phyloP scores from a whole-genome alignment of 768 basidiomycete genomes.

The Omphalotus guepiniiformis region DNA sequence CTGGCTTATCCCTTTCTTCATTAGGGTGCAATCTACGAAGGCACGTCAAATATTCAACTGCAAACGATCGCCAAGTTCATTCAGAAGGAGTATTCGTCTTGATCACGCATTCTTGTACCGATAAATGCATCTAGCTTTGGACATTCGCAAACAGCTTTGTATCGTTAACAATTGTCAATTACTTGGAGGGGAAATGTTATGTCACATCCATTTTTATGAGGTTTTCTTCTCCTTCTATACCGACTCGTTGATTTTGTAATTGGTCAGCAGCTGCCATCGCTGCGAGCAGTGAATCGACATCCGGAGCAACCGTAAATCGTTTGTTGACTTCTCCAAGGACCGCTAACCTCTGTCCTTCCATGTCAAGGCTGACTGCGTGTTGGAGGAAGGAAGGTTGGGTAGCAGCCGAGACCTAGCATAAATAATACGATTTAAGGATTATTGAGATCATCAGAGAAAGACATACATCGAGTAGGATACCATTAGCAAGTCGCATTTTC shows the following conservation, averaged over 20 bases:
- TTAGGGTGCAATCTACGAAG: slow-evolving; percentile 88
- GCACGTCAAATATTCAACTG: slow-evolving; percentile 97
- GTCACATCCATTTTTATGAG: slow-evolving; percentile 53
- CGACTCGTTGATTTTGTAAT: slow-evolving; percentile 18
- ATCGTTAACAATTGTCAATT: too few species aligned
- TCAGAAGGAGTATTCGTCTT: slow-evolving; percentile 65
- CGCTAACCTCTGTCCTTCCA: slow-evolving; percentile 49
- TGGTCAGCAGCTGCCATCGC: slow-evolving; percentile 62
- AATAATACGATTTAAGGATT: background rate
- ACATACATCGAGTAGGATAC: slow-evolving; percentile 79
- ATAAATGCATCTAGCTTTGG: slow-evolving; percentile 5
- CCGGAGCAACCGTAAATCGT: slow-evolving; percentile 79
- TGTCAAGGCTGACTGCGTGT: slow-evolving; percentile 75
- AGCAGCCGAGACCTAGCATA: slow-evolving; percentile 65
- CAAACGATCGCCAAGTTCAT: slow-evolving; percentile 93
- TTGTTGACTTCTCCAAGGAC: slow-evolving; percentile 87
- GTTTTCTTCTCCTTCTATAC: slow-evolving; percentile 38
- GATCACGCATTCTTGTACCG: slow-evolving; percentile 29
- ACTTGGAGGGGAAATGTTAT: too few species aligned
- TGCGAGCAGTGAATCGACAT: slow-evolving; percentile 68
- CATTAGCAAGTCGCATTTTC: slow-evolving; percentile 80
- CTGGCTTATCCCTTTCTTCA: background rate
- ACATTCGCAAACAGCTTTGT: too few species aligned
- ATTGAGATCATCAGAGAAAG: slow-evolving; percentile 2
- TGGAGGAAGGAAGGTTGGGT: slow-evolving; percentile 87